Evolutionary conservation across 2,329 filamentous ascomycete genomes (phyloP), one percentile per base, ranked within the genome.

Genomic region (Exserohilum rostratum): DNA sequence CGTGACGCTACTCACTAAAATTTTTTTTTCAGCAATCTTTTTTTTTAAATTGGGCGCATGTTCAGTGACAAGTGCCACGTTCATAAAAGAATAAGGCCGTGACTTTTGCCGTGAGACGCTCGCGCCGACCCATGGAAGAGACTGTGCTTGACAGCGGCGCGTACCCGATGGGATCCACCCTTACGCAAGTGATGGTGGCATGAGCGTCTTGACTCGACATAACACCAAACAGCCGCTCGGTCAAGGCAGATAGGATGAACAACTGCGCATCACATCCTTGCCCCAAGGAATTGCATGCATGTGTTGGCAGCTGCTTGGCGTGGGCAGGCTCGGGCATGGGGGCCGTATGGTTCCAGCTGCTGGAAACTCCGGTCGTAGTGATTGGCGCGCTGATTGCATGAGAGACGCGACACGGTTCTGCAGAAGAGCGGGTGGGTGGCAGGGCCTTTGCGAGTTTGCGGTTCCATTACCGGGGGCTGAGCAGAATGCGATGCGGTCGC

Each of bases 121-220:
- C 40, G 40, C 17, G 17, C 25, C 48, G 48, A 22, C 22, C 39
- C 48, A 39, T 22, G 22, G 27, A 15, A 12, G 17, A 30, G 22
- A 50, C 17, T 31, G 17, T 18, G 33, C 37, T 50, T 45, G 48
- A 50, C 48, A 50, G 48, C 48, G 48, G 48, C 22, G 40, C 39
- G 17, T 25, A 13, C 17, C 18, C 47, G 47, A 38, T 43, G 38
- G 33, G 38, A 43, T 38, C 47, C 47, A 38, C 25, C 30, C 10
- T 27, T 40, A 13, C 37, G 46, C 31, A 5, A 33, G 37, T 40
- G 33, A 7, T 17, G 6, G 15, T 9, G 17, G 7, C 9, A 10
- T 33, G 29, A 22, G n/a, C 29, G 4, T 4, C 22, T 45, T 20
- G 42, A 45, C 29, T n/a, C 15, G 42, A 13, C 17, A 22, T 44